Conservation (phyloP, 2,329 filamentous ascomycete genomes). For the Cytospora leucostoma region DNA sequence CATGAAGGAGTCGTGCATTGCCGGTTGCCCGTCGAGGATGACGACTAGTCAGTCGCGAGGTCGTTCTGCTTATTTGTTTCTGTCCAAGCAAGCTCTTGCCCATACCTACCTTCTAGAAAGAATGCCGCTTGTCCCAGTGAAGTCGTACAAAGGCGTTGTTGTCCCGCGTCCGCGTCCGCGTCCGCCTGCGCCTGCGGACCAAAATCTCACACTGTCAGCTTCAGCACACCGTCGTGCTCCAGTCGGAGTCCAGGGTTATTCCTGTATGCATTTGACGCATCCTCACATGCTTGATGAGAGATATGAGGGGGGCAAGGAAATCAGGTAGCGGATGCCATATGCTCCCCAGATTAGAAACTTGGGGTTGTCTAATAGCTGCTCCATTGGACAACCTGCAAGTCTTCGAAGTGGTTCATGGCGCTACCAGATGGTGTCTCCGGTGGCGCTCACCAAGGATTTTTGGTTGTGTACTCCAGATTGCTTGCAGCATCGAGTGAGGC, state of each 20-base stretch:
- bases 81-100: neutral
- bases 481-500: neutral
- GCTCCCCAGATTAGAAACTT: neutral
- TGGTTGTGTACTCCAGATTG: neutral
- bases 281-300: neutral
- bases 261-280: neutral
- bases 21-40: neutral
- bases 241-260: neutral
- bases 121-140: neutral
- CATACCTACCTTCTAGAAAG: no score
- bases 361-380: neutral
- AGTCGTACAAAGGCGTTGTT: neutral
- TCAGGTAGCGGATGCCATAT: neutral
- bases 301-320: neutral
- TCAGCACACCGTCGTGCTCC: neutral
- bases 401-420: neutral
- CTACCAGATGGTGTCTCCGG: neutral
- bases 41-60: neutral
- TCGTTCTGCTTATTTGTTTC: neutral
- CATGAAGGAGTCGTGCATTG: neutral
- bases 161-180: neutral
- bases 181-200: neutral
- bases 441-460: neutral
- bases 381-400: neutral
- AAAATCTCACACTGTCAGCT: conserved; percentile 5